Conservation (phyloP, 176 grass and related monocot species). For the Alopecurus myosuroides region DNA sequence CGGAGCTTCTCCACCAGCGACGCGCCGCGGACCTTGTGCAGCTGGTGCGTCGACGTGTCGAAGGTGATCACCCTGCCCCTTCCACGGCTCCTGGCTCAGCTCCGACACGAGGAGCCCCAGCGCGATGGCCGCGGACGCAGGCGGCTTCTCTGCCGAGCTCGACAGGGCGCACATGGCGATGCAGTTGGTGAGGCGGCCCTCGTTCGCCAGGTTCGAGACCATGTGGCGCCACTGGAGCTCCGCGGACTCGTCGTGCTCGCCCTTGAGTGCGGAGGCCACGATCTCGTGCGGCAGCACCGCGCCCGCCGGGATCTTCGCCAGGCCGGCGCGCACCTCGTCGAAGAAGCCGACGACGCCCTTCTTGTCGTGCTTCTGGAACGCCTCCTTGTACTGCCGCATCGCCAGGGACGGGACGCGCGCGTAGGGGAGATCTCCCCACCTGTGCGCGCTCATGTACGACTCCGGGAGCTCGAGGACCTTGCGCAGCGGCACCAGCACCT, state of each 20-base stretch:
- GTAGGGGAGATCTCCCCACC: constrained; percentile 50
- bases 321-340: constrained; percentile 4
- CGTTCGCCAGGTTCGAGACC: constrained; percentile 24
- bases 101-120: constrained; percentile 16
- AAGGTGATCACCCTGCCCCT: not conserved
- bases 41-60: not conserved
- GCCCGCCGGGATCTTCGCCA: not conserved
- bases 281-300: not conserved
- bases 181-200: constrained; percentile 23
- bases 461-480: constrained; percentile 39
- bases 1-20: constrained; percentile 45
- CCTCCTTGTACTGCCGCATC: constrained; percentile 46
- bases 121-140: constrained; percentile 42
- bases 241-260: not conserved
- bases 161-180: constrained; percentile 70
- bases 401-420: constrained; percentile 38
- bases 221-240: not conserved
- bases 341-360: not conserved
- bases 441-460: constrained; percentile 45
- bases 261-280: not conserved
- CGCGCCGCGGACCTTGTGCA: constrained; percentile 29
- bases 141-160: constrained; percentile 7
- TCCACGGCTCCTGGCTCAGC: not conserved
- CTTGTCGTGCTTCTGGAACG: constrained; percentile 54
- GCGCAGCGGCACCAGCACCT: constrained; percentile 39